Percentiles rank a stretch among this genome's conserved stretches.
These are phyloP conservation scores for Wickerhamiella sergipiensis DNA, from an alignment of 805 yeast genomes.

Conservation along the genomic window DNA sequence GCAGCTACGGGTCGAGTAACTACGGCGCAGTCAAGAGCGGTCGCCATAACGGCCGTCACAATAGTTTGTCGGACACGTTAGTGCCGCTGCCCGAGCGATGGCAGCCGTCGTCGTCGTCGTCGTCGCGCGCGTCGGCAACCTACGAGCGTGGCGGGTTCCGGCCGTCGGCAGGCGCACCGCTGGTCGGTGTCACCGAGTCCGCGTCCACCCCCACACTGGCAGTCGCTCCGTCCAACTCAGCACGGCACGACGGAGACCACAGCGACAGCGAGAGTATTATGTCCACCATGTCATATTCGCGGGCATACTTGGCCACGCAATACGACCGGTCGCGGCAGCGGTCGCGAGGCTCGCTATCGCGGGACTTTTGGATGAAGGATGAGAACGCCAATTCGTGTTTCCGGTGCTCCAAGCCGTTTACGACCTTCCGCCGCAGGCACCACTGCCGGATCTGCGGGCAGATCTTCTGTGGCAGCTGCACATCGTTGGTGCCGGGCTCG, in stretches of 20 bases:
- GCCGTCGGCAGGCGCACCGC: not conserved
- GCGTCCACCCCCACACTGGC: not conserved
- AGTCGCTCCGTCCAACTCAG: not conserved
- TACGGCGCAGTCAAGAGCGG: not conserved
- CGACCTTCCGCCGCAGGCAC: conserved; percentile 73
- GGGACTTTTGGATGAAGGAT: conserved; percentile 94
- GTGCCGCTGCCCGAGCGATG: not conserved
- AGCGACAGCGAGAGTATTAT: conserved; percentile 15
- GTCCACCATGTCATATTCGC: conserved; percentile 14
- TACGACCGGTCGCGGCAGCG: conserved; percentile 14
- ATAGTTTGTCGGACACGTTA: not conserved
- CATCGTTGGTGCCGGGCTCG: conserved; percentile 54
- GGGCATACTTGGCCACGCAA: conserved; percentile 18
- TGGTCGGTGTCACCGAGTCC: not conserved
- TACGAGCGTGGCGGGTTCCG: not conserved
- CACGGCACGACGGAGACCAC: not conserved
- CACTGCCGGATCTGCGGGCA: conserved; percentile 96
- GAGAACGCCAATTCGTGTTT: conserved; percentile 82
- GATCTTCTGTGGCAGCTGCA: conserved; percentile 78
- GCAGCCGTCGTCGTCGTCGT: not conserved
- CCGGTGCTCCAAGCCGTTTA: conserved; percentile 61
- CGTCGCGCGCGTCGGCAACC: not conserved
- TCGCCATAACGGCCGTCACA: not conserved
- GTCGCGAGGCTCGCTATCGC: conserved; percentile 30
- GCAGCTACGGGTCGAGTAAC: no score